Evolutionary conservation across 2,329 filamentous ascomycete genomes (phyloP).

Genomic region (Talaromyces funiculosus): DNA sequence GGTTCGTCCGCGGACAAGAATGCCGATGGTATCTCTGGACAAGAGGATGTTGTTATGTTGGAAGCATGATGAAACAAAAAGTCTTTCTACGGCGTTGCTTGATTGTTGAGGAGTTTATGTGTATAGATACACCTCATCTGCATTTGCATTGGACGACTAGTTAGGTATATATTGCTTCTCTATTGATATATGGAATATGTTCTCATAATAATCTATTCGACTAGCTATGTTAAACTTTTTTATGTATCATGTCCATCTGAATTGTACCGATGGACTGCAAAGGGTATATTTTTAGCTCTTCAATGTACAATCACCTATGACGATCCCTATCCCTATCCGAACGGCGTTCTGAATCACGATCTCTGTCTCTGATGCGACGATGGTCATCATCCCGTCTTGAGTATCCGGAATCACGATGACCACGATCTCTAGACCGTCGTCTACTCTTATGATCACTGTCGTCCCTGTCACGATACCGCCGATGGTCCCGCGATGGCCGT

Average conservation of each 20-base stretch:
- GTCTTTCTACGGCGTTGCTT: constrained; percentile 3
- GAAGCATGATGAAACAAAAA: constrained; percentile 23
- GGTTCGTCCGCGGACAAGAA: constrained; percentile 10
- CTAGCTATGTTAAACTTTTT: not conserved
- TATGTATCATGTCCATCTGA: not conserved
- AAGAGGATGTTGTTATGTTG: constrained; percentile 38
- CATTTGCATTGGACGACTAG: constrained; percentile 1
- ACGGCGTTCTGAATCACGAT: constrained; percentile 26
- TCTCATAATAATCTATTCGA: not conserved
- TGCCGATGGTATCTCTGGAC: constrained; percentile 20
- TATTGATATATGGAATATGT: not conserved
- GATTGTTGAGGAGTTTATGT: constrained; percentile 1
- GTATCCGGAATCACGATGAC: constrained; percentile 5
- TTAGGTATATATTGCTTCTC: not conserved
- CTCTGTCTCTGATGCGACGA: constrained; percentile 21
- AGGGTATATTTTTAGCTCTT: not conserved
- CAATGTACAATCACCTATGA: constrained; percentile 24
- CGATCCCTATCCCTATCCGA: constrained; percentile 19
- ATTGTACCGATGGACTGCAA: not conserved
- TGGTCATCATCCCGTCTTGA: constrained; percentile 16
- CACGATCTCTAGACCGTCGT: constrained; percentile 22
- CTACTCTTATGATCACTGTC: constrained; percentile 21
- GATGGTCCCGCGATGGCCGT: constrained; percentile 16
- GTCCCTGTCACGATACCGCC: constrained; percentile 27
- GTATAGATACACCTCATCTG: constrained; percentile 6